A percentile compares a stretch with the other conserved stretches of the same genome.
These are phyloP conservation scores for Populus deltoides DNA, from an alignment of 345 rosid genomes.

Conservation along the genomic window DNA sequence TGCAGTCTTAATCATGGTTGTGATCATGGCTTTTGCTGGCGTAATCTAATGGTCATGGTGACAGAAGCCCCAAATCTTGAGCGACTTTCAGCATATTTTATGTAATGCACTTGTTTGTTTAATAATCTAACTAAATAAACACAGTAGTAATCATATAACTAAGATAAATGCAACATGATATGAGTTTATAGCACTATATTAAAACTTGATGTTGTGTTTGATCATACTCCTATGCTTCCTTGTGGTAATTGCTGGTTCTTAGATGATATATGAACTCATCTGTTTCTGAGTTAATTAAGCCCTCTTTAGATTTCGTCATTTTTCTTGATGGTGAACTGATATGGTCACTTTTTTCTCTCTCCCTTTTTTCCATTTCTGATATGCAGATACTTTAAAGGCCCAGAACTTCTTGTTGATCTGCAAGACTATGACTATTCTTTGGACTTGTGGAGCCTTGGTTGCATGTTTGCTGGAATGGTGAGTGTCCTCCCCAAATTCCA, in stretches of 20 bases:
- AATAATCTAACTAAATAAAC: neutral
- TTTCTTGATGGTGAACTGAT: neutral
- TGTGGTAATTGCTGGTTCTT: neutral
- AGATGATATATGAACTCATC: neutral
- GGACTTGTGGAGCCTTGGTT: slow-evolving; percentile 98
- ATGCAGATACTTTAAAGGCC: slow-evolving; percentile 94
- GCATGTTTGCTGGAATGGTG: slow-evolving; percentile 99
- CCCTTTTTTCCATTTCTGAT: neutral
- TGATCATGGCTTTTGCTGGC: neutral
- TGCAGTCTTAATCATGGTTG: no score
- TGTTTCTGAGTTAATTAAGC: neutral
- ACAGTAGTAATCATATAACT: neutral
- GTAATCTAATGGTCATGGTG: neutral
- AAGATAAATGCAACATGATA: neutral
- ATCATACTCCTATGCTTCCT: neutral
- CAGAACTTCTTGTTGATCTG: slow-evolving; percentile 96
- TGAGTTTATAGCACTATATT: neutral
- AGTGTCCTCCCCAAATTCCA: slow-evolving; percentile 16
- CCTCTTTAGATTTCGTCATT: neutral
- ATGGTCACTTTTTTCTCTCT: neutral
- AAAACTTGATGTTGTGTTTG: neutral
- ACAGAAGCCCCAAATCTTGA: neutral
- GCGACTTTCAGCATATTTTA: neutral
- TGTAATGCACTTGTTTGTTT: neutral
- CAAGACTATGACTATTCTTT: slow-evolving; percentile 97